phyloP scores from a whole-genome alignment of 139 green algal species.

The Auxenochlorella pyrenoidosa region DNA sequence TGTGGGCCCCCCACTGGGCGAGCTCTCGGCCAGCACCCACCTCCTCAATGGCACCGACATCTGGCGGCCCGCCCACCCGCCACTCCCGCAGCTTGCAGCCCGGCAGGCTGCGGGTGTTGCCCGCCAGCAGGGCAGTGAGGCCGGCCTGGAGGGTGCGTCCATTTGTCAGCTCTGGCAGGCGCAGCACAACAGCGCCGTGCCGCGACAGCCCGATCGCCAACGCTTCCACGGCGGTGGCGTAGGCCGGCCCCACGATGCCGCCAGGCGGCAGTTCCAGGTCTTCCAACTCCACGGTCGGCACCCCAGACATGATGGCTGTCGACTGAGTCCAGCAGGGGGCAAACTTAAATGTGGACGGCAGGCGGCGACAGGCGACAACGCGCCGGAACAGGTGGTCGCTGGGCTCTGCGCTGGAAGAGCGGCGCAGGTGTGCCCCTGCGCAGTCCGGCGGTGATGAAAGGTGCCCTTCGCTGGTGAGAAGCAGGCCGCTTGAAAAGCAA shows the following conservation, averaged over 20 bases:
- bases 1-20: not conserved
- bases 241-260: not conserved
- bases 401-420: not conserved
- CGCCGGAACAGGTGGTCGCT: not conserved
- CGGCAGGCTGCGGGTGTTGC: not conserved
- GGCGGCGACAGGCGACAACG: not conserved
- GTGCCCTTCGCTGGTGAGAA: not conserved
- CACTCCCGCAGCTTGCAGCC: slow-evolving; percentile 17
- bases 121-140: not conserved
- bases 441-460: not conserved
- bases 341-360: not conserved
- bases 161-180: not conserved
- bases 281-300: not conserved
- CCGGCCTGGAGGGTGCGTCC: not conserved
- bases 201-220: slow-evolving; percentile 9
- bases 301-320: not conserved
- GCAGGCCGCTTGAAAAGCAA: too few species aligned
- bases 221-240: not conserved
- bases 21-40: not conserved
- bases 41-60: not conserved
- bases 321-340: not conserved
- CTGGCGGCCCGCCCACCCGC: not conserved
- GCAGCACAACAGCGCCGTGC: not conserved
- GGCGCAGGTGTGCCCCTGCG: not conserved
- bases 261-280: not conserved